Base-by-base conservation (phyloP, 257 asterid species). In the Salvia splendens region DNA sequence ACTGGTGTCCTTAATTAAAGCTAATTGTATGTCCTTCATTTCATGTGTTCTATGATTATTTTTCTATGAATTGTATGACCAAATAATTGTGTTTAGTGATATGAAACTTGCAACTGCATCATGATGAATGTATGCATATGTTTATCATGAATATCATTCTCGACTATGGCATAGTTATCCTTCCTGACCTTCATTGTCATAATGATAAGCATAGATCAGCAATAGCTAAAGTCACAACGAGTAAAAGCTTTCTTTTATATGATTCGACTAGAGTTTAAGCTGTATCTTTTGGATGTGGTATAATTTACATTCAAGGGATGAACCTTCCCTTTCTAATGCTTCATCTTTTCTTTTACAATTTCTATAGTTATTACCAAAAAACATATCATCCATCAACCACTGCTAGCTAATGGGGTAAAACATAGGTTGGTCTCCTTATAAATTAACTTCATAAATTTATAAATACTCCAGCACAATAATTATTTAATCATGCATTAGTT, bases 401-500 rank as follows among this genome's bases (percentile, higher is more conserved):
- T 16, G 54, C 54, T 45, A 20, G 65, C 70, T 65, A 53, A 24
- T 20, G 24, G 24, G 1, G 24, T 24, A 66, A 61, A 63, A 48
- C 57, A 48, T 55, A 59, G 33, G 47, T 38, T 20, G 61, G 48
- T 28, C 61, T 24, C 3, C 8, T 49, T 71, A 70, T 56, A 7
- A 35, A 50, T 69, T 49, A 57, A 17, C 51, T 24, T 51, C n/a
- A 14, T 8, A 64, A 64, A 50, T 70, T 14, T 73, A 8, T 8
- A 30, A 17, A 56, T 35, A 30, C 49, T 49, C 6, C 55, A 36
- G 11, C 28, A 20, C 8, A 9, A 42, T 33, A 38, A 52, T 62
- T 67, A 4, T 49, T 56, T 49, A 16, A 52, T 60, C 57, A 33
- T 69, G 63, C 24, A 52, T 55, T 61, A 5, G 67, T 64, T 43